Evolutionary conservation across 352 stramenopile genomes (phyloP), one percentile per base, ranked within the genome.

Genomic region (Phytopythium montanum): DNA sequence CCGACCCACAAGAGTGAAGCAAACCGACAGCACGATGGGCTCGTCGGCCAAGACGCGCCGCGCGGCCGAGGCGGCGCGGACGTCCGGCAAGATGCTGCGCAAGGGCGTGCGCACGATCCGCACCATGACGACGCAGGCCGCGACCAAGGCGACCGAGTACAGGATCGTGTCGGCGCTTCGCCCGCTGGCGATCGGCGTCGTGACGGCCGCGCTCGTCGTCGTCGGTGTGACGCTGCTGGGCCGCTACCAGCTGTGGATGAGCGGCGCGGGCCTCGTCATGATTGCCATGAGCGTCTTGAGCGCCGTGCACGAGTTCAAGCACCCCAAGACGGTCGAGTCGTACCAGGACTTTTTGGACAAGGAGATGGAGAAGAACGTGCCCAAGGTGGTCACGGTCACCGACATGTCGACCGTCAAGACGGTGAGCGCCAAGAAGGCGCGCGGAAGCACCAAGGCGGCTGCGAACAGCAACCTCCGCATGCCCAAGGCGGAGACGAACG

Each of bases 201-300:
- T 84, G 19, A 23, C 88, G 46, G 50, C 83, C 23, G 59, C 73
- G 21, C 62, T 87, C 39, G 50, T 87, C 25, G 69, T 62, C 48
- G 46, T 88, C n/a, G 81, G 68, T 13, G 34, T 83, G 49, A 72
- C 67, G 60, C 76, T 72, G 50, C 59, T 87, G 34, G 75, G 73
- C 64, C 62, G 60, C 18, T 79, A 85, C 56, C 76, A 87, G 65
- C 69, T 88, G 34, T 90, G 76, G 78, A 86, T 90, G 81, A 88
- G 73, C 3, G 64, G 64, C 31, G 78, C 73, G 7, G 81, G 81
- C 16, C 68, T 90, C 19, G 51, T 80, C 36, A 86, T 90, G 76
- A 62, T 90, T 18, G 68, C 71, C 14, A 65, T 87, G 56, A 90
- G 78, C 62, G 69, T 90, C 19, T 68, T 69, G 16, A 87, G 67